Conservation (phyloP, 1,139 yeast species). For the Lodderomyces pseudojiufengensis region DNA sequence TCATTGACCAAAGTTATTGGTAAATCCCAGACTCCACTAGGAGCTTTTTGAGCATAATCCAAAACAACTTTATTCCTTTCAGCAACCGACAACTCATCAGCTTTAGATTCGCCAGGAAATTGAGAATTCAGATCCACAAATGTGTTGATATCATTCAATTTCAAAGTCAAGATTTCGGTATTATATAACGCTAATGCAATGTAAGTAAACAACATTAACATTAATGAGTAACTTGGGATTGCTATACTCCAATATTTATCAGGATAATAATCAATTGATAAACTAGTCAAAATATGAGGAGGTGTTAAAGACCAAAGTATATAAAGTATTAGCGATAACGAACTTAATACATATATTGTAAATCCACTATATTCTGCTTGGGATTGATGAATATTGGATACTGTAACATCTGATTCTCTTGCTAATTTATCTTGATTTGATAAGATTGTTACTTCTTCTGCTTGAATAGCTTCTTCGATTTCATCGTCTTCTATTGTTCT, state of each 20-base stretch:
- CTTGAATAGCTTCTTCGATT: neutral
- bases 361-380: conserved; percentile 76
- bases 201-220: conserved; percentile 69
- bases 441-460: neutral
- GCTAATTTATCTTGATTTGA: conserved; percentile 51
- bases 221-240: conserved; percentile 64
- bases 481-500: neutral
- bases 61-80: conserved; percentile 12
- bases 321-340: conserved; percentile 51
- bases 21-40: conserved; percentile 83
- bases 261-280: conserved; percentile 72
- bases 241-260: conserved; percentile 87
- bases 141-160: conserved; percentile 55
- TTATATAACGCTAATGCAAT: conserved; percentile 68
- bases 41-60: conserved; percentile 47
- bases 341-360: conserved; percentile 64
- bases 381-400: conserved; percentile 40
- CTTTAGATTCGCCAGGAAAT: conserved; percentile 29
- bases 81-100: conserved; percentile 1
- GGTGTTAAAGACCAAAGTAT: conserved; percentile 72
- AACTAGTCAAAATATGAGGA: conserved; percentile 41
- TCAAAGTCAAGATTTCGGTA: conserved; percentile 64
- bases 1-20: conserved; percentile 71
- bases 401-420: conserved; percentile 71
- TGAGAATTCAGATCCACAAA: conserved; percentile 68